These are phyloP conservation scores for Viola pubescens DNA, from an alignment of 441 rosid genomes.

Conservation along the genomic window DNA sequence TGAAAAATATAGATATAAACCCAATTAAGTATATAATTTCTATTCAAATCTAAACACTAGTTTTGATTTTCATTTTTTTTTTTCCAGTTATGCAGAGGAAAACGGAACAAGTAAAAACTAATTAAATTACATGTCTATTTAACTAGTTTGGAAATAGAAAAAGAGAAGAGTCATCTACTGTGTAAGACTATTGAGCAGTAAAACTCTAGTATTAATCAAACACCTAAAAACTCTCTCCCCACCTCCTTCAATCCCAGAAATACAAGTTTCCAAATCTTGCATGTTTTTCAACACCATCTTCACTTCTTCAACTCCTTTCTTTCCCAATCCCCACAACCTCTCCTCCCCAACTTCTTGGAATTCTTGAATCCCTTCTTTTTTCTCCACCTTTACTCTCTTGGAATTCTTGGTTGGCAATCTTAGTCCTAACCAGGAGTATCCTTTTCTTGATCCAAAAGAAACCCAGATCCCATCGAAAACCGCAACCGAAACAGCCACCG, in stretches of 20 bases:
- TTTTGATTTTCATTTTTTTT: neutral
- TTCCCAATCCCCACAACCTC: constrained; percentile 41
- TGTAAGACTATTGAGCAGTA: constrained; percentile 47
- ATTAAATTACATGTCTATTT: neutral
- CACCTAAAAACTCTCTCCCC: constrained; percentile 44
- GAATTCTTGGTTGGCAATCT: constrained; percentile 29
- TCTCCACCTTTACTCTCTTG: constrained; percentile 21
- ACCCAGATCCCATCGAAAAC: constrained; percentile 44
- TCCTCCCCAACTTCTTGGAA: constrained; percentile 36
- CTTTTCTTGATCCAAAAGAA: constrained; percentile 25
- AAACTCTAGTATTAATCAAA: constrained; percentile 47
- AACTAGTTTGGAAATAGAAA: neutral
- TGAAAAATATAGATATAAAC: neutral
- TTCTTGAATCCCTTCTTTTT: constrained; percentile 41
- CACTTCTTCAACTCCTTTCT: constrained; percentile 54
- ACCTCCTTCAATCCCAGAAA: constrained; percentile 35
- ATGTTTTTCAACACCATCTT: constrained; percentile 40
- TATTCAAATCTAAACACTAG: constrained; percentile 1
- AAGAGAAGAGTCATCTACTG: neutral
- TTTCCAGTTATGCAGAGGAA: neutral
- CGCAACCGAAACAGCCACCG: constrained; percentile 43
- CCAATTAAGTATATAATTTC: neutral
- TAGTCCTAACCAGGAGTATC: constrained; percentile 28
- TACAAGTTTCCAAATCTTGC: constrained; percentile 45
- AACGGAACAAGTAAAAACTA: neutral